phyloP scores from a whole-genome alignment of 352 stramenopile genomes.

The Blastocystis sp. region DNA sequence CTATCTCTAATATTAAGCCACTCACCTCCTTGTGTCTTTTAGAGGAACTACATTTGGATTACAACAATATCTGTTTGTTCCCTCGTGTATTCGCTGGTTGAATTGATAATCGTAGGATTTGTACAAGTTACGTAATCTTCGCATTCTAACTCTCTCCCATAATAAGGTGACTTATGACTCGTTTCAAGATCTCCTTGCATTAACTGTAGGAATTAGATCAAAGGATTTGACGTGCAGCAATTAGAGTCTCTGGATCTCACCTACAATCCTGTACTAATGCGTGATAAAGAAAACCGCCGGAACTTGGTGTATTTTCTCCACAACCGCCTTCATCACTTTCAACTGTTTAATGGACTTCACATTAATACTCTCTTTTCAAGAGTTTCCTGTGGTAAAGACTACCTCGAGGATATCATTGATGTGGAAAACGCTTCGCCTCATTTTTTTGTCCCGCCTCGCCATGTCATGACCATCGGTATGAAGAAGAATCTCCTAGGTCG shows the following conservation, averaged over 20 bases:
- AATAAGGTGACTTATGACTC: slow-evolving; percentile 41
- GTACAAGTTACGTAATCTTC: slow-evolving; percentile 48
- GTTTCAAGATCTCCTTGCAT: slow-evolving; percentile 45
- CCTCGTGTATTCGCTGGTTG: neutral
- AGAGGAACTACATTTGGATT: slow-evolving; percentile 30
- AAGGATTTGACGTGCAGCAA: neutral
- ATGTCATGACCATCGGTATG: slow-evolving; percentile 21
- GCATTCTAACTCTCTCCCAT: slow-evolving; percentile 8
- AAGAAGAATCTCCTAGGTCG: slow-evolving; percentile 35
- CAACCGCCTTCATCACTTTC: slow-evolving; percentile 31
- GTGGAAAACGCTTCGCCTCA: neutral
- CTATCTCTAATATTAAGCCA: slow-evolving; percentile 22
- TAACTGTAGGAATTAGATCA: neutral
- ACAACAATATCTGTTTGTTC: slow-evolving; percentile 17
- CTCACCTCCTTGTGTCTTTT: slow-evolving; percentile 16
- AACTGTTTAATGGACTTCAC: slow-evolving; percentile 4
- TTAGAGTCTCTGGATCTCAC: slow-evolving; percentile 28
- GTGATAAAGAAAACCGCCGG: slow-evolving; percentile 39
- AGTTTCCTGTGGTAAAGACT: slow-evolving; percentile 32
- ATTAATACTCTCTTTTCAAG: slow-evolving; percentile 34
- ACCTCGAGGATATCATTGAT: slow-evolving; percentile 25
- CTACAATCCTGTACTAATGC: slow-evolving; percentile 47
- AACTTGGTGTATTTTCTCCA: slow-evolving; percentile 50
- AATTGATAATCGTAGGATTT: slow-evolving; percentile 10
- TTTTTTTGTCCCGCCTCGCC: neutral